Percentiles rank a stretch among this genome's conserved stretches.
These are phyloP conservation scores for Stagonosporopsis chrysanthemi DNA, from an alignment of 2,329 filamentous ascomycete genomes.

Conservation along the genomic window DNA sequence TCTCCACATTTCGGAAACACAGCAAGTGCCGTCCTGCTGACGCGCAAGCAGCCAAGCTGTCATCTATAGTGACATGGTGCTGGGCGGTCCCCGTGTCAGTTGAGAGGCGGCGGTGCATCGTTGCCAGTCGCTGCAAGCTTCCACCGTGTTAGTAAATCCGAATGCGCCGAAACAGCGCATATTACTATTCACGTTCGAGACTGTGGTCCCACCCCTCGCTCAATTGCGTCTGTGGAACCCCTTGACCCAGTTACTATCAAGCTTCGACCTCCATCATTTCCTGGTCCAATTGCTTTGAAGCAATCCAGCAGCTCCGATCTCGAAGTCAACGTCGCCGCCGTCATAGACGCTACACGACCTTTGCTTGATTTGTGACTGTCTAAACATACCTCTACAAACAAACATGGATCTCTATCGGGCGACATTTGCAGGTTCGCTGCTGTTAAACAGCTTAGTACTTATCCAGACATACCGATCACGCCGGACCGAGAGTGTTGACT, in stretches of 20 bases:
- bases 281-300: background rate
- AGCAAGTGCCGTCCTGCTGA: conserved; percentile 15
- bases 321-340: background rate
- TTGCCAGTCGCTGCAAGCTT: conserved; percentile 4
- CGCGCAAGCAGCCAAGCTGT: conserved; percentile 27
- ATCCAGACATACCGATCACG: conserved; percentile 38
- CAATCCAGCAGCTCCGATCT: background rate
- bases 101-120: conserved; percentile 3
- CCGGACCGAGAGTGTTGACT: conserved; percentile 14
- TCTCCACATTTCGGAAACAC: conserved; percentile 26
- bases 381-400: background rate
- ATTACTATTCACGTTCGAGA: conserved; percentile 8
- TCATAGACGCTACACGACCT: background rate
- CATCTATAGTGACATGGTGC: conserved; percentile 5
- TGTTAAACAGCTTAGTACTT: conserved; percentile 39
- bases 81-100: conserved; percentile 11
- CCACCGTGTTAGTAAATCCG: conserved; percentile 2
- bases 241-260: background rate
- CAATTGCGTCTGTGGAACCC: background rate
- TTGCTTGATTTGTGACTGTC: background rate
- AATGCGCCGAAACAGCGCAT: conserved; percentile 5
- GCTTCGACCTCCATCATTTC: background rate
- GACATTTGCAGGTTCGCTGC: conserved; percentile 38
- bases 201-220: background rate
- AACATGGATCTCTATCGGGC: conserved; percentile 44